Evolutionary conservation across 495 filamentous ascomycete genomes (phyloP), one percentile per base, ranked within the genome.

Genomic region (Delitschia confertaspora): DNA sequence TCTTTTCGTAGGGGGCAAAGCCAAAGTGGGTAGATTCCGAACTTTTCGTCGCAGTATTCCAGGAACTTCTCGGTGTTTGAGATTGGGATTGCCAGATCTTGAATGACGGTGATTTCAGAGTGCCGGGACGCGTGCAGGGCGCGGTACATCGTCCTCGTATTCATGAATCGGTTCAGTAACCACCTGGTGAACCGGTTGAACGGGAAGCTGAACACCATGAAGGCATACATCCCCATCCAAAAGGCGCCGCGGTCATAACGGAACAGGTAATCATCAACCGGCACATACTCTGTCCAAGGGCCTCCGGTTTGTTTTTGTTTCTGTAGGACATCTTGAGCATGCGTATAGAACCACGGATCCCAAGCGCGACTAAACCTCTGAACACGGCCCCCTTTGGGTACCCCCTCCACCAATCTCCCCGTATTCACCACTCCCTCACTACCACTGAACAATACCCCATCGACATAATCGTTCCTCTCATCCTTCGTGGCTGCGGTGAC

Each of bases 231-330:
- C 30, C 71, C 72, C n/a, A 73, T 70, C 64, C 75, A 78, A 52
- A 79, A 80, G 6, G 66, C 73, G 22, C 76, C 76, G 3, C 76
- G 71, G 50, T 80, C 75, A 54, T 80, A 78, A 6, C 76, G 72
- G 57, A 80, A 79, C 20, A 78, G 69, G 42, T 80, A 79, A 22
- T 79, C 74, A 7, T 57, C 60, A 14, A 78, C 54, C 7, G 74
- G 75, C 29, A 78, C 69, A 13, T 60, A 53, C 26, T 78, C 71
- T 23, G 42, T 58, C 4, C 42, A 24, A 20, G n/a, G 13, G 13
- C n/a, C 26, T 7, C n/a, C 26, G 26, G 7, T 29, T 29, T 29
- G 26, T 7, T 29, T 36, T 14, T 36, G 25, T 17, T 13, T 17
- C n/a, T 14, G 2, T 10, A 43, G 49, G 16, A 31, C 23, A 4